These are phyloP conservation scores for Linnemannia exigua DNA, from an alignment of 192 early-diverging fungal species.

Conservation along the genomic window DNA sequence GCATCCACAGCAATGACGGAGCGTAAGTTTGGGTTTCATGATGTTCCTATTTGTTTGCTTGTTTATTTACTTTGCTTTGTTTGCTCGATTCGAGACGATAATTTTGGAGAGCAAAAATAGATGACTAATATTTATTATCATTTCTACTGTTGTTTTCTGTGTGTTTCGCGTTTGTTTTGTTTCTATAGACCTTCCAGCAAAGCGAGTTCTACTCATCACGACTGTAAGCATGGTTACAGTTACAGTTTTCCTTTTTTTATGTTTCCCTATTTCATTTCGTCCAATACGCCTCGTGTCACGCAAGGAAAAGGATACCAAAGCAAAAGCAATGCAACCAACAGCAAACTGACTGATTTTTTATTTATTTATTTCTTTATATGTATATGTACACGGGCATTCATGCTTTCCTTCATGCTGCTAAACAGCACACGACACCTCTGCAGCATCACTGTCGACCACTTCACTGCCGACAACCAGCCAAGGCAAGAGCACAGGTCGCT, in stretches of 20 bases:
- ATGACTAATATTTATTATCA: neutral
- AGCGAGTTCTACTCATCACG: constrained; percentile 29
- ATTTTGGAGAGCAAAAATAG: neutral
- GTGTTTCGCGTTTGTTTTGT: neutral
- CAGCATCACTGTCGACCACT: neutral
- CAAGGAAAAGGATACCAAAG: neutral
- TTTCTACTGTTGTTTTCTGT: neutral
- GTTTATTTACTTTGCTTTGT: neutral
- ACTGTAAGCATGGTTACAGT: constrained; percentile 8
- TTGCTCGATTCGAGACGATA: neutral
- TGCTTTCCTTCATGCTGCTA: neutral
- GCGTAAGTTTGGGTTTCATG: constrained; percentile 16
- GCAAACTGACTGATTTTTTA: neutral
- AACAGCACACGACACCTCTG: constrained; percentile 7
- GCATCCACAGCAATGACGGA: constrained; percentile 31
- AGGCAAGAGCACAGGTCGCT: constrained; percentile 25
- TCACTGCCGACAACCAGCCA: constrained; percentile 7
- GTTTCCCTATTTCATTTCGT: neutral
- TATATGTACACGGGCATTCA: neutral
- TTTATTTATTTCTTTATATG: no score
- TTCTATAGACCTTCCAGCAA: constrained; percentile 23
- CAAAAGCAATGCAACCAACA: neutral
- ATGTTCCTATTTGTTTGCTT: neutral
- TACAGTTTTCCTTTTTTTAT: no score
- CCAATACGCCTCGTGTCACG: neutral